phyloP scores from a whole-genome alignment of 2,329 filamentous ascomycete genomes.

The Phaeosphaeria sp. region DNA sequence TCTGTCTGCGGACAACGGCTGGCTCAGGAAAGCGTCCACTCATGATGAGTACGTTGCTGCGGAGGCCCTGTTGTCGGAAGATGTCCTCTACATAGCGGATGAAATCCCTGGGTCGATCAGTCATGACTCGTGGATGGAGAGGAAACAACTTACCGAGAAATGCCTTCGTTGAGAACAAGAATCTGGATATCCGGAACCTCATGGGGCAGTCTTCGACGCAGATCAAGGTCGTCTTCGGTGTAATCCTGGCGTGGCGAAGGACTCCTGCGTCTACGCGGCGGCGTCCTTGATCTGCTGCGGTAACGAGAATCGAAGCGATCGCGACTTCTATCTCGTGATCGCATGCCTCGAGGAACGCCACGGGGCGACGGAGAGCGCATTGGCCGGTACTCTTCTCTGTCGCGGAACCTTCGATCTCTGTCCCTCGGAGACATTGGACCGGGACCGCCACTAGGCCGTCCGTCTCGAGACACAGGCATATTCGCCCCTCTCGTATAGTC shows the following conservation, averaged over 20 bases:
- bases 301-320: constrained; percentile 61
- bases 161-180: constrained; percentile 74
- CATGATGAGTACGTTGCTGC: constrained; percentile 79
- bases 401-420: constrained; percentile 63
- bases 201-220: constrained; percentile 74
- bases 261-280: constrained; percentile 70
- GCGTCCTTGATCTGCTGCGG: constrained; percentile 71
- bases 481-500: constrained; percentile 60
- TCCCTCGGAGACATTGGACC: constrained; percentile 49
- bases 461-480: constrained; percentile 56
- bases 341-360: constrained; percentile 43
- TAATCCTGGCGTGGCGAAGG: constrained; percentile 69
- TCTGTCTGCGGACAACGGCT: constrained; percentile 82
- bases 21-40: constrained; percentile 78
- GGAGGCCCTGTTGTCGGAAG: constrained; percentile 75
- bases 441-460: constrained; percentile 46
- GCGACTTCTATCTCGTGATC: constrained; percentile 46
- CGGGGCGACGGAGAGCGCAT: constrained; percentile 56
- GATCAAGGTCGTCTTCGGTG: constrained; percentile 66
- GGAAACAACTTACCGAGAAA: constrained; percentile 50
- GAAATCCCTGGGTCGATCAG: constrained; percentile 65
- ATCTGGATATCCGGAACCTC: constrained; percentile 91
- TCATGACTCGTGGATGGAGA: neutral
- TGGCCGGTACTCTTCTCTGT: constrained; percentile 64
- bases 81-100: constrained; percentile 80